Percentiles rank a stretch among this genome's conserved stretches.
Evolutionary conservation across 495 filamentous ascomycete genomes (phyloP).

Genomic region (Talaromyces stipitatus): DNA sequence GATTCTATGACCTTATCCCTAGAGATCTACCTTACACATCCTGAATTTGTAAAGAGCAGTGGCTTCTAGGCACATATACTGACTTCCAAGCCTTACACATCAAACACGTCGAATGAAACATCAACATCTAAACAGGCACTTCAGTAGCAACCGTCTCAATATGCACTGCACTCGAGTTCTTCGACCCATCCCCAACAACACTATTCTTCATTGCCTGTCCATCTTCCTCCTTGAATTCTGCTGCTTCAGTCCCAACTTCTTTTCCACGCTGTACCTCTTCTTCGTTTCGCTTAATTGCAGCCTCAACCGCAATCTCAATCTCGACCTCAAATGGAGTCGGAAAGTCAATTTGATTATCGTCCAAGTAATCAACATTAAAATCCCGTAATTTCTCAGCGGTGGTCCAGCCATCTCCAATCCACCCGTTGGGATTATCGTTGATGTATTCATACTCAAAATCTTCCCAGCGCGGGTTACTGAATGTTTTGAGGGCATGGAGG

Average conservation of each 20-base stretch:
- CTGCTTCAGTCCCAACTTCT: too few species aligned
- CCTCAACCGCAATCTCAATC: too few species aligned
- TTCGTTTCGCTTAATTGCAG: too few species aligned
- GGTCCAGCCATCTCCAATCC: conserved; percentile 38
- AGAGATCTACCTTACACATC: too few species aligned
- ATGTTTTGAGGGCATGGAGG: conserved; percentile 29
- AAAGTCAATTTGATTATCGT: conserved; percentile 33
- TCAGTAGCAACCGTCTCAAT: not conserved
- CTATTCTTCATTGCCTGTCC: not conserved
- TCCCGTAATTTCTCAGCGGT: conserved; percentile 26
- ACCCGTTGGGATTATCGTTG: conserved; percentile 26
- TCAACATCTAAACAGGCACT: not conserved
- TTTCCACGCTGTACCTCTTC: too few species aligned
- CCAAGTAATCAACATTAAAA: conserved; percentile 31
- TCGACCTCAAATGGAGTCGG: conserved; percentile 11
- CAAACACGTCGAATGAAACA: too few species aligned
- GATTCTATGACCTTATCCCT: too few species aligned
- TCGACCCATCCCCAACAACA: not conserved
- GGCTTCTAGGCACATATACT: too few species aligned
- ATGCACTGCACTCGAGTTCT: not conserved
- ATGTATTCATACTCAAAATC: conserved; percentile 35
- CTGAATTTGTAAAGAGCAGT: too few species aligned
- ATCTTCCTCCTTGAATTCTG: not conserved
- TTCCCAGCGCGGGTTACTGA: conserved; percentile 32
- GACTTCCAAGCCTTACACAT: too few species aligned